These are phyloP conservation scores for Xerocomus brunneocitrinus DNA, from an alignment of 768 basidiomycete genomes.

Conservation along the genomic window DNA sequence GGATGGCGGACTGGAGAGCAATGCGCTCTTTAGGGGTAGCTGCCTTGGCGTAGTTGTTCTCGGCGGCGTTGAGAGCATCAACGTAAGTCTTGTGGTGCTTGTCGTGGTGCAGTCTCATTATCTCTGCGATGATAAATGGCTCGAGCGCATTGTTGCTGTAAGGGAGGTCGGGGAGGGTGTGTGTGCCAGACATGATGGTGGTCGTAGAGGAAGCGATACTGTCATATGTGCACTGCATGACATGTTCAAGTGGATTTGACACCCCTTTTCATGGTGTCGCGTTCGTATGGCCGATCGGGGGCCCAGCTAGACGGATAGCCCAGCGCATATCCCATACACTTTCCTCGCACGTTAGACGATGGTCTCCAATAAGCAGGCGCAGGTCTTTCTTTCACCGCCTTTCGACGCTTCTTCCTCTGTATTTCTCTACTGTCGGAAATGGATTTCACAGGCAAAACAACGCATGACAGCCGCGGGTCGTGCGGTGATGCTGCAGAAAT, in stretches of 20 bases:
- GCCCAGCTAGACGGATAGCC: slow-evolving; percentile 31
- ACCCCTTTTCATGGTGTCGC: slow-evolving; percentile 27
- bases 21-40: slow-evolving; percentile 52
- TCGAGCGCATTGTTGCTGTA: slow-evolving; percentile 89
- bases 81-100: slow-evolving; percentile 98
- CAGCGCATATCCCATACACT: slow-evolving; percentile 28
- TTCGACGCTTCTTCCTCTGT: slow-evolving; percentile 8
- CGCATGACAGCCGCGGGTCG: slow-evolving; percentile 14
- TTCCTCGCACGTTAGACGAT: slow-evolving; percentile 14
- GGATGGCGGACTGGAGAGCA: slow-evolving; percentile 23
- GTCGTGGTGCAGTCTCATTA: slow-evolving; percentile 92
- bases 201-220: not conserved
- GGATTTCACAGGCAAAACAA: slow-evolving; percentile 17
- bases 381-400: slow-evolving; percentile 13
- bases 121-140: slow-evolving; percentile 84
- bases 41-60: slow-evolving; percentile 68
- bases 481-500: slow-evolving; percentile 19
- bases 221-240: slow-evolving; percentile 19
- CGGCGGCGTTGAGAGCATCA: slow-evolving; percentile 63
- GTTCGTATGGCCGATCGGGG: slow-evolving; percentile 18
- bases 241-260: slow-evolving; percentile 2
- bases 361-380: slow-evolving; percentile 30
- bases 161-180: slow-evolving; percentile 70
- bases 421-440: not conserved
- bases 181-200: slow-evolving; percentile 36